Base-by-base conservation (phyloP, 805 yeast species). In the Middelhovenomyces tepae region DNA sequence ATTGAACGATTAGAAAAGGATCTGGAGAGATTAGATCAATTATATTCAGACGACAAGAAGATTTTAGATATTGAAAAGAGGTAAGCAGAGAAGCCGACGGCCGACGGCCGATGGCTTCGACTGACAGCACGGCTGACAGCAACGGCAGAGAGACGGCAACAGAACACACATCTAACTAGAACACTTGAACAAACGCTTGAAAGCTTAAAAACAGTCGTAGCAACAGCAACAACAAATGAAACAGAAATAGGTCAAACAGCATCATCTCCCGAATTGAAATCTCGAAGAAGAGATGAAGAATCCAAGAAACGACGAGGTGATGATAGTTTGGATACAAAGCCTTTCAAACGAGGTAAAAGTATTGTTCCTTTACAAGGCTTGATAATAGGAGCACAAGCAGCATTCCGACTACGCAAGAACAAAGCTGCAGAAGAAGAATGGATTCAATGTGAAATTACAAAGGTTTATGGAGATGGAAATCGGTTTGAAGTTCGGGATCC, bases 401-500 rank as follows among this genome's bases (percentile, higher is more conserved):
- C 96, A 1, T 89, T 78, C 60, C 77, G 78, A 51, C 69, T 86
- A 16, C 54, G 60, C 14, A 48, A 46, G 18, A 31, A 72, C 46
- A 67, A 79, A 24, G 79, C 77, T 29, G 67, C 73, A n/a, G 87
- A 79, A 31, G 71, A 72, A 9, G 97, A 89, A 52, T 91, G 98
- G 98, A 85, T 91, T 46, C 95, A 84, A 54, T 91, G 98, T 60
- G 85, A 81, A 49, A 94, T 91, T 10, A 71, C 78, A 17, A 75
- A 73, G 44, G 75, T 89, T 3, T 57, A 75, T n/a, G 73, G 73
- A 1, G 94, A 84, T 44, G 89, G 91, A 1, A 61, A 64, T 1
- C 67, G 73, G 38, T 86, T 78, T 53, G 97, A 91, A 57, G 87
- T 91, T n/a, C 74, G 84, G 46, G 98, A 91, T 55, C 95, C 97